Base-by-base conservation (phyloP, 352 stramenopile genomes). In the Ophiocytium majus region DNA sequence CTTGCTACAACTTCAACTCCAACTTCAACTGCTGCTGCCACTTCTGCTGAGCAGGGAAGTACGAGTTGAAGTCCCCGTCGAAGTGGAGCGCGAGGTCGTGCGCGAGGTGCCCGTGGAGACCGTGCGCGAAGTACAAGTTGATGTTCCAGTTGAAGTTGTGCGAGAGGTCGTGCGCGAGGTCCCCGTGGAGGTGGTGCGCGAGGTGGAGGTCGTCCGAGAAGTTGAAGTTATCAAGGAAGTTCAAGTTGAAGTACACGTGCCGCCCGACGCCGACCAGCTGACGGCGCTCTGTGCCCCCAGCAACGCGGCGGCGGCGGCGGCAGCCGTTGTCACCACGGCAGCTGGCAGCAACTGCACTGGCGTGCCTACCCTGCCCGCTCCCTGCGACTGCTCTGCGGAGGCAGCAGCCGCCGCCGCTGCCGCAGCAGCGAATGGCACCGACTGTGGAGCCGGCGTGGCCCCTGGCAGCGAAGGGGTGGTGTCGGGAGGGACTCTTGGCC, bases 171-270 rank as follows among this genome's bases (percentile, higher is more conserved):
- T 78, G 5, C 5, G 14, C 5, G 66, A 78, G 14, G 66, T 78
- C 5, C 66, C 35, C 32, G 66, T 78, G 32, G 66, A 78, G 14
- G 66, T 78, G 66, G 17, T 14, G 66, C 32, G 35, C 5, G 66
- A 78, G 66, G 5, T 78, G 32, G 5, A 43, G 32, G 66, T 71
- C 57, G 28, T 71, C 28, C 23, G 57, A 28, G 28, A 71, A 23
- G 57, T 71, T 71, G 57, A 71, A 71, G 57, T 71, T 71, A 71
- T 71, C 57, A 71, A 71, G 57, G 57, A 71, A 71, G 28, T 71
- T 71, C 57, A 71, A 23, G 57, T 71, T 71, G 57, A 71, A 71
- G 57, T 71, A 28, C 19, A 71, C 23, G 57, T 71, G n/a, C n/a
- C n/a, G n/a, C n/a, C n/a, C n/a, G n/a, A n/a, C n/a, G n/a, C 43